Evolutionary conservation across 805 yeast genomes (phyloP), one percentile per base, ranked within the genome.

Genomic region (Tetrapisispora namnaoensis): DNA sequence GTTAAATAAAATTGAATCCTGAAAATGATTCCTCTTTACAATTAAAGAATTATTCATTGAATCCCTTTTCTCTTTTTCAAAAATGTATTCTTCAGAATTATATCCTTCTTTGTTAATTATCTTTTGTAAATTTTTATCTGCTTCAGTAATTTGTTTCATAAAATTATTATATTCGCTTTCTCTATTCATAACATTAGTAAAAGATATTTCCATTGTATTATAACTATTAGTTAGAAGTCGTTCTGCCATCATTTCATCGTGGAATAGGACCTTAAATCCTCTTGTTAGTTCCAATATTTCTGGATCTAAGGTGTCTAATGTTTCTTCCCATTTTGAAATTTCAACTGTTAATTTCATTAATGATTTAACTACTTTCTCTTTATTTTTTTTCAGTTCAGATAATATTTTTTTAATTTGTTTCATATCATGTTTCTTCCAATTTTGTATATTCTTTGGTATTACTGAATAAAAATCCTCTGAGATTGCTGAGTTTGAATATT

Each of bases 101-200:
- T 55, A 57, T 30, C 61, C 62, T 48, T 51, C 57, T 40, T 50
- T 58, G 8, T 52, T 53, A 24, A 53, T 51, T n/a, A 53, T 41
- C 28, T 45, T 48, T 17, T 52, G 54, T 40, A 54, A 57, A 38
- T 49, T 56, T 48, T 55, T 61, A 21, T 50, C 42, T 17, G 56
- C 57, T n/a, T 41, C 44, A 14, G 49, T 39, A 20, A 58, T 36
- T 24, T 51, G 55, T 37, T 56, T 62, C 42, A 51, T 49, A 37
- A 48, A 59, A 7, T 51, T 55, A 16, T 54, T 42, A 44, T 60
- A 48, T 42, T 60, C 59, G 5, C 48, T 54, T 46, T 63, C 67
- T 42, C 65, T 55, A 44, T 51, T 49, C 14, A 57, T 47, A 1
- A 62, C 54, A 45, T 52, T 57, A 36, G 57, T 63, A n/a, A 62